Evolutionary conservation across 352 stramenopile species (phyloP).

Genomic region (Paralagenidium karlingii): DNA sequence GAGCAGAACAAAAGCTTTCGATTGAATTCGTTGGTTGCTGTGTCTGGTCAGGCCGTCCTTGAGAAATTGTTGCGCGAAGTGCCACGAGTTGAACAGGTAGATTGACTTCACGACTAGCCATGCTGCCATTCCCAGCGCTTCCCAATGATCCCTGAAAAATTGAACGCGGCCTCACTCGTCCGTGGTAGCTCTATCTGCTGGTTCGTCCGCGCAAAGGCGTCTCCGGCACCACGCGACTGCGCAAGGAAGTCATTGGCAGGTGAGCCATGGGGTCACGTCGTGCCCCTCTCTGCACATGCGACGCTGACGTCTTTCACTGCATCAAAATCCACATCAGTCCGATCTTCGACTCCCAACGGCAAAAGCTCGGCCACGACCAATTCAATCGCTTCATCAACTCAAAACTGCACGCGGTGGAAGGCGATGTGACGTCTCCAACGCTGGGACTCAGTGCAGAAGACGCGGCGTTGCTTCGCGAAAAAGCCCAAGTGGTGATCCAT

Average conservation of each 20-base stretch:
- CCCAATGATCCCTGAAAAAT: constrained; percentile 1
- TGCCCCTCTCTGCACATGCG: not conserved
- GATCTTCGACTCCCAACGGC: constrained; percentile 59
- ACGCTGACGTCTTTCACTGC: constrained; percentile 1
- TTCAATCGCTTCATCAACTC: constrained; percentile 30
- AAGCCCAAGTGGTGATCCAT: constrained; percentile 64
- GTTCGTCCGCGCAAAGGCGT: constrained; percentile 70
- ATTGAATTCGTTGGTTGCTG: not conserved
- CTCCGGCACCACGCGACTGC: constrained; percentile 23
- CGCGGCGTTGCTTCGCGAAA: constrained; percentile 18
- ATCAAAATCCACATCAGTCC: constrained; percentile 21
- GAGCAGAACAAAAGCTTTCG: not conserved
- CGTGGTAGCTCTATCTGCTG: constrained; percentile 47
- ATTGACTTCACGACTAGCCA: too few species aligned
- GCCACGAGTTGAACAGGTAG: constrained; percentile 36
- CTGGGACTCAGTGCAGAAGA: constrained; percentile 41
- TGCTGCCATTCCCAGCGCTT: not conserved
- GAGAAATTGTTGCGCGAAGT: constrained; percentile 70
- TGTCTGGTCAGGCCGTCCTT: constrained; percentile 51
- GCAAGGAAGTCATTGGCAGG: constrained; percentile 65
- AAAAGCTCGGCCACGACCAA: constrained; percentile 22
- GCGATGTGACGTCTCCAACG: constrained; percentile 54
- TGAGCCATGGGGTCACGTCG: constrained; percentile 2
- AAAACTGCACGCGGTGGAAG: constrained; percentile 49
- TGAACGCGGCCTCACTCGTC: not conserved